These are phyloP conservation scores for Stagonosporopsis vannaccii DNA, from an alignment of 2,329 filamentous ascomycete genomes.

Conservation along the genomic window DNA sequence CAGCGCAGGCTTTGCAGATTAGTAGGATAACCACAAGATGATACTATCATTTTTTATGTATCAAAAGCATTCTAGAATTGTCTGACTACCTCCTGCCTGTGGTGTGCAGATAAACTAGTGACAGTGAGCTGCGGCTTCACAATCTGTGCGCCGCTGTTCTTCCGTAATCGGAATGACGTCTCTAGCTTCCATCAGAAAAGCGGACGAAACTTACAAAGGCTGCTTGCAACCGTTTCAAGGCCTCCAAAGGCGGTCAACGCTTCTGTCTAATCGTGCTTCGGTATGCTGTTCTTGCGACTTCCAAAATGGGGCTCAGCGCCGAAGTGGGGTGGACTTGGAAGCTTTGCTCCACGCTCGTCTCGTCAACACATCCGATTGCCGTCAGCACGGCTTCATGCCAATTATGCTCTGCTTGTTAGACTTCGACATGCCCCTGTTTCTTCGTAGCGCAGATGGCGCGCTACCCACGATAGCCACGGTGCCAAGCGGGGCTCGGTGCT, in stretches of 20 bases:
- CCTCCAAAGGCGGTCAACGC: not conserved
- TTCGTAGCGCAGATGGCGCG: not conserved
- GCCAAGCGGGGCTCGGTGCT: not conserved
- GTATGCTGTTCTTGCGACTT: not conserved
- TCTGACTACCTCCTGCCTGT: too few relatives aligned
- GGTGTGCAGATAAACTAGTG: too few relatives aligned
- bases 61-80: too few relatives aligned
- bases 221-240: not conserved
- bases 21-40: too few relatives aligned
- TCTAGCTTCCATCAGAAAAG: not conserved
- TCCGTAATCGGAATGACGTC: not conserved
- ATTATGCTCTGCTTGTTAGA: not conserved
- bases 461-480: not conserved
- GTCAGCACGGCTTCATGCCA: not conserved
- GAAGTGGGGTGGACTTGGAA: constrained; percentile 1
- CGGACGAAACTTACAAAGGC: not conserved
- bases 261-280: not conserved
- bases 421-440: not conserved
- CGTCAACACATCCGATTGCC: not conserved
- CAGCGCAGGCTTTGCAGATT: too few relatives aligned
- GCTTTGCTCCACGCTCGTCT: not conserved
- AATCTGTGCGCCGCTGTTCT: too few relatives aligned
- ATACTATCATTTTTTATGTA: too few relatives aligned
- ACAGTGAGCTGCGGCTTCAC: not conserved
- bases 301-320: not conserved